Percentiles rank a stretch among this genome's conserved stretches.
Evolutionary conservation across 306 rosid genomes (phyloP).

Genomic region (Citrullus mucosospermus): DNA sequence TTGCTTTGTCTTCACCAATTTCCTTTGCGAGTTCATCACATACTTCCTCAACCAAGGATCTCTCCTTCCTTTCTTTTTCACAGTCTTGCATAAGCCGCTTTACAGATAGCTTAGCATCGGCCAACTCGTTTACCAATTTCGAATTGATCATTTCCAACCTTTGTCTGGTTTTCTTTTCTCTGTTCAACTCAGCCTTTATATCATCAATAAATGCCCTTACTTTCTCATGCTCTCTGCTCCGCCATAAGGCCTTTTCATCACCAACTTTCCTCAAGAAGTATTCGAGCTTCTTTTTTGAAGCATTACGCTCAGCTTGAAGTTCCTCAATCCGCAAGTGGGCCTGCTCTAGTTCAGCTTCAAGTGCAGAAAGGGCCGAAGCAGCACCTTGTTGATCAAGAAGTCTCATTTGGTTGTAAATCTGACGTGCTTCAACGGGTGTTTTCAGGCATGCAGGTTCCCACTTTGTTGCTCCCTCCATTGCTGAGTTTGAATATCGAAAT

Average conservation of each 20-base stretch:
- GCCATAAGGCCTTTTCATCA: constrained; percentile 74
- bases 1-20: constrained; percentile 88
- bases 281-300: constrained; percentile 79
- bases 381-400: constrained; percentile 59
- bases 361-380: constrained; percentile 52
- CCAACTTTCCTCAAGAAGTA: constrained; percentile 64
- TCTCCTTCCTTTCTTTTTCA: constrained; percentile 75
- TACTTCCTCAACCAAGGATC: constrained; percentile 75
- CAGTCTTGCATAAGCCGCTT: constrained; percentile 69
- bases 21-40: constrained; percentile 95
- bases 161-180: constrained; percentile 78
- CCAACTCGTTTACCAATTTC: constrained; percentile 74
- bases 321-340: constrained; percentile 66
- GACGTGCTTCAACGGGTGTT: constrained; percentile 45
- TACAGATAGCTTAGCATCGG: constrained; percentile 59
- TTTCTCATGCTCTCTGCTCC: constrained; percentile 91
- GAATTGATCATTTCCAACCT: constrained; percentile 74
- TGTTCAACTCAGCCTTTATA: constrained; percentile 52
- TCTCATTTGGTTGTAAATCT: constrained; percentile 53
- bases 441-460: constrained; percentile 72
- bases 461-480: constrained; percentile 87
- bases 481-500: constrained; percentile 43
- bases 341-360: constrained; percentile 72
- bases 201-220: constrained; percentile 75
- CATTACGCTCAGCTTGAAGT: constrained; percentile 71